Evolutionary conservation across 345 rosid genomes (phyloP).

Genomic region (Fremontodendron californicum): DNA sequence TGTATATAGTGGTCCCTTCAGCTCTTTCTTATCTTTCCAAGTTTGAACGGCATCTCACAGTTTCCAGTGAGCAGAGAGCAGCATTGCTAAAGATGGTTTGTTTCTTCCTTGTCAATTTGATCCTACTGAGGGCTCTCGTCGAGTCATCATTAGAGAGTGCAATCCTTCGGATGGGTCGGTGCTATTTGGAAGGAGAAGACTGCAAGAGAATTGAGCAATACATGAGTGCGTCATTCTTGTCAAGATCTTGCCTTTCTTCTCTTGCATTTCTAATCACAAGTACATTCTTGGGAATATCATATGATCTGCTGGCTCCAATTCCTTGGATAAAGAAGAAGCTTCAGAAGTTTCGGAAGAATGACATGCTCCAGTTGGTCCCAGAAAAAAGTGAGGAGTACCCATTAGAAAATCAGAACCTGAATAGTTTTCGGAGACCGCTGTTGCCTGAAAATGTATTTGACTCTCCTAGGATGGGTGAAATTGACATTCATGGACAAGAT

Average conservation of each 20-base stretch:
- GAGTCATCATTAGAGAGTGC: slow-evolving; percentile 89
- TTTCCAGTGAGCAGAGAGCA: slow-evolving; percentile 90
- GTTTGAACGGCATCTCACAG: slow-evolving; percentile 86
- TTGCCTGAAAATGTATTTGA: slow-evolving; percentile 58
- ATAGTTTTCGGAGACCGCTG: slow-evolving; percentile 67
- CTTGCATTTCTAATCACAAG: slow-evolving; percentile 88
- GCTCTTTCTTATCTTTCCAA: slow-evolving; percentile 88
- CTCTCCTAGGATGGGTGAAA: slow-evolving; percentile 47
- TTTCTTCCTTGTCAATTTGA: slow-evolving; percentile 95
- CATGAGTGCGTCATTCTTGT: slow-evolving; percentile 86
- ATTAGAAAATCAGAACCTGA: slow-evolving; percentile 57
- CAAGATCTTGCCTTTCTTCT: slow-evolving; percentile 90
- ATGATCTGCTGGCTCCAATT: slow-evolving; percentile 80
- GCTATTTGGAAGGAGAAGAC: slow-evolving; percentile 96
- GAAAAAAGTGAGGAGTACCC: slow-evolving; percentile 82
- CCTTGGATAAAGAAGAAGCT: slow-evolving; percentile 97
- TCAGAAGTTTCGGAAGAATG: slow-evolving; percentile 81
- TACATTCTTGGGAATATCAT: slow-evolving; percentile 94
- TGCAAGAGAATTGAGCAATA: slow-evolving; percentile 96
- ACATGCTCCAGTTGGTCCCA: slow-evolving; percentile 95
- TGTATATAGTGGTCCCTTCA: slow-evolving; percentile 89
- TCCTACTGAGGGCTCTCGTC: slow-evolving; percentile 75
- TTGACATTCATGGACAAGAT: slow-evolving; percentile 58
- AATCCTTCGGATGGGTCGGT: slow-evolving; percentile 80
- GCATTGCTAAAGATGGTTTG: slow-evolving; percentile 97